Percentiles rank a stretch among this genome's conserved stretches.
These are phyloP conservation scores for Solanum tacnaense DNA, from an alignment of 257 asterid species.

Conservation along the genomic window DNA sequence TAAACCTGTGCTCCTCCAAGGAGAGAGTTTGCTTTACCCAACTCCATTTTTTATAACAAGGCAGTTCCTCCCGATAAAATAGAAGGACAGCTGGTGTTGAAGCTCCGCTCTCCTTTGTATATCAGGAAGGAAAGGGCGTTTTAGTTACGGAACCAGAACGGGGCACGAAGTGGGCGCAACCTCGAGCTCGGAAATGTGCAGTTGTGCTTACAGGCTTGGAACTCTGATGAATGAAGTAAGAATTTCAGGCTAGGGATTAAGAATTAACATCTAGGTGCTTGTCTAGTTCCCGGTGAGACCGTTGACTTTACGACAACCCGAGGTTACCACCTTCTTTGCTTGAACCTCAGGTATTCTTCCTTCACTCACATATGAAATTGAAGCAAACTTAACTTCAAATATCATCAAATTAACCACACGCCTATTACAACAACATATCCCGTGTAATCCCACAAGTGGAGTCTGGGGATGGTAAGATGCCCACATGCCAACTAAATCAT, in stretches of 20 bases:
- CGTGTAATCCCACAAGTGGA: background rate
- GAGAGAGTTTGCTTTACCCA: background rate
- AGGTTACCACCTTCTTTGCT: background rate
- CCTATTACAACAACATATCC: background rate
- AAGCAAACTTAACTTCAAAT: background rate
- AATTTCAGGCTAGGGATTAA: background rate
- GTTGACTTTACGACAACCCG: background rate
- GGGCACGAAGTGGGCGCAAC: background rate
- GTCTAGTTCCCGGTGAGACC: background rate
- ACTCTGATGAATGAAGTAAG: background rate
- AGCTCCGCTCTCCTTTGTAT: background rate
- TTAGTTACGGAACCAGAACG: no score
- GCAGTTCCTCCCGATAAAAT: background rate
- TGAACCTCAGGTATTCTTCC: background rate
- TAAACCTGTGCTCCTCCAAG: background rate
- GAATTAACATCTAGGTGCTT: background rate
- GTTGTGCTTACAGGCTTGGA: background rate
- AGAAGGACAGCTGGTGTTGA: background rate
- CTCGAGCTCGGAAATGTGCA: background rate
- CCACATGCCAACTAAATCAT: background rate
- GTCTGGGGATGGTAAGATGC: background rate
- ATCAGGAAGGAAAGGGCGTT: background rate
- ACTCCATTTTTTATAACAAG: background rate
- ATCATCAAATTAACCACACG: background rate
- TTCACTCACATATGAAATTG: background rate